Base-by-base conservation (phyloP, 768 basidiomycete genomes). In the Termitomyces bulborhizus region DNA sequence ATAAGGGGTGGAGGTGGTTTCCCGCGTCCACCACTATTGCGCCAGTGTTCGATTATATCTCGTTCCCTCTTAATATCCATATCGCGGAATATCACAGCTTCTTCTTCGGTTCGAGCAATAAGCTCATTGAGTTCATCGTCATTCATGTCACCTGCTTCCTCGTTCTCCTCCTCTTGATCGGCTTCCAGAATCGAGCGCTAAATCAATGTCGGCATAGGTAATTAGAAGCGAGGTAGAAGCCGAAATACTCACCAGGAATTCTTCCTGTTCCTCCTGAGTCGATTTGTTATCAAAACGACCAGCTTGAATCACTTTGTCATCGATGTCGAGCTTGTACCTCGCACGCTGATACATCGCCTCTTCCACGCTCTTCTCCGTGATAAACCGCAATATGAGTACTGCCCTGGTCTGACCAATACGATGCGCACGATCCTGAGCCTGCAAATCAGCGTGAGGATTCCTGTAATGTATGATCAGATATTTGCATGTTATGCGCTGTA, bases 391-490 rank as follows among this genome's bases (percentile, higher is more conserved):
- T 60, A 99, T 98, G 32, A 95, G 85, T 18, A 99, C 97, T 44
- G 94, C 90, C 71, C 95, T 96, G 56, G 97, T 99, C 68, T 99
- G 97, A 56, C 97, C 97, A 65, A 99, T 99, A 81, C 97, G 95
- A 80, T 99, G 96, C 11, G 92, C 93, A 79, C 95, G 93, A 83
- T 99, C 96, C 70, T 99, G 97, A 12, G 97, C 97, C 71, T 99
- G 97, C 58, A 98, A 75, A 86, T 99, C 96, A 49, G 97, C 96
- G 63, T 98, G 96, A 46, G 96, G 96, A 75, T 98, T 99, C 94
- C 87, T 86, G 60, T 12, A 47, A 15, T 36, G 40, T 13, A 16
- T 11, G 11, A 50, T 29, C 13, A 46, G 29, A 15, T 40, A 51
- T 37, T 27, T 15, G 26, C 7, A 43, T 40, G 12, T 39, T 21